Conservation (phyloP, 2,329 filamentous ascomycete species). For the Colletotrichum melonis region DNA sequence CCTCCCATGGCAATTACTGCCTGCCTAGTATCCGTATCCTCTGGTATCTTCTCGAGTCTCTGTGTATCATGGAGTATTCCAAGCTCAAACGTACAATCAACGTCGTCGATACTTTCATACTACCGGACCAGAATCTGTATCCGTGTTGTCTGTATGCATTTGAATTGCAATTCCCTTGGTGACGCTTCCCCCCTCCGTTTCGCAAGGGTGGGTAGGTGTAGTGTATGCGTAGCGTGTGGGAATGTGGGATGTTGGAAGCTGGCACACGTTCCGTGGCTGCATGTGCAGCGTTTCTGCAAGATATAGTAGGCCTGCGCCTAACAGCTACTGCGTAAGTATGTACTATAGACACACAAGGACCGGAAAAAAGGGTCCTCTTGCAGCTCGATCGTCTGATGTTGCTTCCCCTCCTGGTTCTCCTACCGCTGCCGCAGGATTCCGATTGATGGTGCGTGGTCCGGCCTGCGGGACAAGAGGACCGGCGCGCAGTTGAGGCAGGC, state of each 20-base stretch:
- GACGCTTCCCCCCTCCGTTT: background rate
- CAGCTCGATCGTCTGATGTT: conserved; percentile 34
- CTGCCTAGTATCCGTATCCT: conserved; percentile 1
- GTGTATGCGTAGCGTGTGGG: background rate
- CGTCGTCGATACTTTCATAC: background rate
- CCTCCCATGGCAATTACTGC: background rate
- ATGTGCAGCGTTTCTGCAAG: conserved; percentile 15
- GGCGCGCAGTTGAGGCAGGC: background rate
- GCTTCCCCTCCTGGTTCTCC: background rate
- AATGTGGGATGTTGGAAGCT: conserved; percentile 6
- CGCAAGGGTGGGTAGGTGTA: background rate
- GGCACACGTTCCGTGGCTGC: background rate
- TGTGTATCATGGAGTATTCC: background rate
- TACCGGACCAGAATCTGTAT: background rate
- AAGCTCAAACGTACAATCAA: background rate
- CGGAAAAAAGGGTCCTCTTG: conserved; percentile 14
- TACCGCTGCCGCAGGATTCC: conserved; percentile 21
- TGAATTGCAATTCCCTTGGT: background rate
- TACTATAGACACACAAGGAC: background rate
- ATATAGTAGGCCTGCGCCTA: background rate
- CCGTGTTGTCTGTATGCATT: background rate
- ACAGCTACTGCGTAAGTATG: too few relatives aligned
- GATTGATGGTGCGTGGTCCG: conserved; percentile 9
- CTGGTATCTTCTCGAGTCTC: background rate
- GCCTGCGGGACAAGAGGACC: conserved; percentile 1